Evolutionary conservation across 208 protist species (phyloP).

Genomic region (Crithidia bombi): DNA sequence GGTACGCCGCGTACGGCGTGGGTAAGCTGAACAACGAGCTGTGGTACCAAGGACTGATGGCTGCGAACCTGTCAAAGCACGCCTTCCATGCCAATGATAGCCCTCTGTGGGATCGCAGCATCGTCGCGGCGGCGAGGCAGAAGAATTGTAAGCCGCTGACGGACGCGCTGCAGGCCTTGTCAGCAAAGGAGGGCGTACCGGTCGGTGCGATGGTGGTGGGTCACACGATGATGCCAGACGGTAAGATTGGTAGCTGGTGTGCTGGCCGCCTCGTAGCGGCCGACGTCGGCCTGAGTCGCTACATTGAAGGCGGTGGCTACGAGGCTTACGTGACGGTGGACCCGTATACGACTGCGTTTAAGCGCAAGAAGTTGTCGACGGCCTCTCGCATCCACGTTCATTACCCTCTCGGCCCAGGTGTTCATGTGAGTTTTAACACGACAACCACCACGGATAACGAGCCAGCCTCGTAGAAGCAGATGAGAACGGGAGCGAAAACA

Average conservation of each 20-base stretch:
- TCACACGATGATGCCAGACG: constrained; percentile 44
- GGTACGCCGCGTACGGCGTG: constrained; percentile 36
- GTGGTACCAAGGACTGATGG: constrained; percentile 17
- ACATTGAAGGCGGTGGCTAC: constrained; percentile 42
- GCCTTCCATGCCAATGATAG: constrained; percentile 25
- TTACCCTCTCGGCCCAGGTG: constrained; percentile 20
- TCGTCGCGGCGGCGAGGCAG: constrained; percentile 23
- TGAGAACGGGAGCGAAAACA: background rate
- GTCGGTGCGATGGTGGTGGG: constrained; percentile 66
- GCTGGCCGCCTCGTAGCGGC: constrained; percentile 21
- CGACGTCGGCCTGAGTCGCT: constrained; percentile 41
- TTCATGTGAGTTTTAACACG: background rate
- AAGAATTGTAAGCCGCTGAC: constrained; percentile 46
- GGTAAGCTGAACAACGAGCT: constrained; percentile 39
- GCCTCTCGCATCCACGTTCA: constrained; percentile 16
- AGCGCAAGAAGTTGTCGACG: background rate
- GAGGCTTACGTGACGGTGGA: constrained; percentile 24
- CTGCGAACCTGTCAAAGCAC: constrained; percentile 5
- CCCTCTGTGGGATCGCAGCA: constrained; percentile 46
- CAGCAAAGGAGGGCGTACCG: constrained; percentile 14
- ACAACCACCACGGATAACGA: background rate
- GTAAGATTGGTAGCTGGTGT: constrained; percentile 25
- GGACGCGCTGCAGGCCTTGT: constrained; percentile 41
- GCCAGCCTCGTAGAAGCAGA: background rate
- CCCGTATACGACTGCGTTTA: constrained; percentile 6